Conservation (phyloP, 2,329 filamentous ascomycete species). For the Talaromyces amestolkiae region DNA sequence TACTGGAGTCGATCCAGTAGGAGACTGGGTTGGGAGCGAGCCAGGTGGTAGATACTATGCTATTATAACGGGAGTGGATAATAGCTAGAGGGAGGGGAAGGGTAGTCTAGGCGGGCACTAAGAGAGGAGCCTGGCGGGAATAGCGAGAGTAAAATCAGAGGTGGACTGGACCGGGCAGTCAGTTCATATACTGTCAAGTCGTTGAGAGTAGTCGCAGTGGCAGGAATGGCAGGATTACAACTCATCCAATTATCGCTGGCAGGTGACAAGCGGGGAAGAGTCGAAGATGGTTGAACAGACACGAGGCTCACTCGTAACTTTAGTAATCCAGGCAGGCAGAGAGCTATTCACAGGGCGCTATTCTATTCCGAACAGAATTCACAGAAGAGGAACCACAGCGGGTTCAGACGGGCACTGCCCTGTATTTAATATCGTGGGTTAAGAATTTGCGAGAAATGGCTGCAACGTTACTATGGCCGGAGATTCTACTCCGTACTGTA, state of each 20-base stretch:
- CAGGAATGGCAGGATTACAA: slow-evolving; percentile 7
- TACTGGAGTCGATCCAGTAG: slow-evolving; percentile 16
- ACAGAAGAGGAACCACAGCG: neutral
- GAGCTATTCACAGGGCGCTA: neutral
- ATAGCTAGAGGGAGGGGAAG: slow-evolving; percentile 2
- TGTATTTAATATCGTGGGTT: neutral
- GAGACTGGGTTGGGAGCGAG: neutral
- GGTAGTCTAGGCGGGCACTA: slow-evolving; percentile 6
- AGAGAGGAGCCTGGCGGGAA: neutral
- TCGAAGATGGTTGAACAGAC: slow-evolving; percentile 3
- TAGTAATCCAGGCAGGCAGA: neutral
- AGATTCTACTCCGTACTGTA: neutral
- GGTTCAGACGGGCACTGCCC: neutral
- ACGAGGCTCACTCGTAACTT: neutral
- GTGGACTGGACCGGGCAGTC: neutral
- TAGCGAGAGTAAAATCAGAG: neutral
- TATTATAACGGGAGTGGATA: slow-evolving; percentile 7
- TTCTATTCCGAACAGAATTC: slow-evolving; percentile 1
- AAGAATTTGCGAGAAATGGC: neutral
- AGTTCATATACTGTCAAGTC: slow-evolving; percentile 1
- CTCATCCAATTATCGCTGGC: slow-evolving; percentile 4
- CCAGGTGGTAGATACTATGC: neutral
- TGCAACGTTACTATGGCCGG: slow-evolving; percentile 4
- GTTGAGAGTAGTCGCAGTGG: neutral
- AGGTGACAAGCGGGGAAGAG: slow-evolving; percentile 13